Base-by-base conservation (phyloP, 768 basidiomycete species). In the Suillus subaureus region DNA sequence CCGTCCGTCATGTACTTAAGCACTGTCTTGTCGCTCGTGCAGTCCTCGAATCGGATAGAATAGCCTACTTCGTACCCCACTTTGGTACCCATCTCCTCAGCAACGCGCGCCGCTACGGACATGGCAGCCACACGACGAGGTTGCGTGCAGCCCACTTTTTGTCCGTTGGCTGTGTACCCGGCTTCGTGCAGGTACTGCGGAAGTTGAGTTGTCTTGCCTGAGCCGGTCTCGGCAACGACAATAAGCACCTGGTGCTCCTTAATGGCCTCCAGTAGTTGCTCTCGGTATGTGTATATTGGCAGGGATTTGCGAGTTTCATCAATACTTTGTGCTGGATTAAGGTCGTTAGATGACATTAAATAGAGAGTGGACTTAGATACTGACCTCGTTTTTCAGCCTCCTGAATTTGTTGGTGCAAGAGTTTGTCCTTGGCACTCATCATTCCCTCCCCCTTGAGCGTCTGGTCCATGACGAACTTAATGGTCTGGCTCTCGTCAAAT, bases 1-100 rank as follows among this genome's bases (percentile, higher is more conserved):
- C 97, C 97, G 73, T 99, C 97, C 52, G 97, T 99, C 97, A 99
- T 97, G 79, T 99, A 99, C 79, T 99, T 99, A 73, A 99, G 83
- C 52, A 96, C 91, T 5, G 97, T 99, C 82, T 97, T 98, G 83
- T 99, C 96, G 81, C 94, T 97, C 23, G 97, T 99, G 77, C 96
- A 97, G 78, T 99, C 97, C 79, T 99, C 97, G 80, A 99, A 99
- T 39, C 97, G 94, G 71, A 99, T 99, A 40, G 96, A 97, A 78
- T 99, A 99, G n/a, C 97, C 97, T 60, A 99, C 97, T 79, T 99
- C 97, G 71, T 96, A 93, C 12, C 97, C 97, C 47, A 99, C 90
- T 77, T 98, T 92, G 4, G 90, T 92, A 9, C 96, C 97, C 91
- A 99, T 96, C 79, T 99, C 97, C 67, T 99, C 97, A 0, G 97